Percentiles rank a stretch among this genome's conserved stretches.
These are phyloP conservation scores for Sugiyamaella pinicola DNA, from an alignment of 1,139 yeast species.

Conservation along the genomic window DNA sequence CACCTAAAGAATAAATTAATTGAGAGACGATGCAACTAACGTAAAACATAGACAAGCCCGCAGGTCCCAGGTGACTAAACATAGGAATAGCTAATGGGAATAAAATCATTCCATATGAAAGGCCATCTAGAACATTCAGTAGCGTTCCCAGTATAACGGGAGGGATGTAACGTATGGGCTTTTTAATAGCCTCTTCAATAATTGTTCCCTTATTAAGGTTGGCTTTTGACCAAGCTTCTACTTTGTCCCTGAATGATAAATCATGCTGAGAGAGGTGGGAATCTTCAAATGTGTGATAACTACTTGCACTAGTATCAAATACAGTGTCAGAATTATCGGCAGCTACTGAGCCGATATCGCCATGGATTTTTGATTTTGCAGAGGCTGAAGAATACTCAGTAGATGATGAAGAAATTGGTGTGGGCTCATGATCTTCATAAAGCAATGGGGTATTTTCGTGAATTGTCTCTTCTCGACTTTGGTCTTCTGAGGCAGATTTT, in stretches of 20 bases:
- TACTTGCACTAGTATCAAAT: slow-evolving; percentile 6
- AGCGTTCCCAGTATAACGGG: slow-evolving; percentile 84
- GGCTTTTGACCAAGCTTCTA: slow-evolving; percentile 17
- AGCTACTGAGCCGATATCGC: too few species aligned
- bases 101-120: slow-evolving; percentile 96
- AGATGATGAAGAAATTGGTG: background rate
- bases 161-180: slow-evolving; percentile 59
- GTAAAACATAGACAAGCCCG: slow-evolving; percentile 93
- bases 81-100: slow-evolving; percentile 85
- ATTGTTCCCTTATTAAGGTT: slow-evolving; percentile 15
- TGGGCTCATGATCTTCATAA: background rate
- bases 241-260: slow-evolving; percentile 1
- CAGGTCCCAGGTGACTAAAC: slow-evolving; percentile 77
- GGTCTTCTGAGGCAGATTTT: slow-evolving; percentile 10
- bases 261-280: background rate
- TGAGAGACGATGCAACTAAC: slow-evolving; percentile 87
- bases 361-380: background rate
- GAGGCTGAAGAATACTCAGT: background rate
- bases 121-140: slow-evolving; percentile 85
- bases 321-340: background rate
- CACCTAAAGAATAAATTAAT: slow-evolving; percentile 83
- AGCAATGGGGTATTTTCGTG: slow-evolving; percentile 18
- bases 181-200: slow-evolving; percentile 22
- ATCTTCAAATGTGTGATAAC: slow-evolving; percentile 16
- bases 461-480: background rate